A percentile compares a stretch with the other conserved stretches of the same genome.
phyloP scores from a whole-genome alignment of 2,329 filamentous ascomycete genomes.

The Fusarium avenaceum region DNA sequence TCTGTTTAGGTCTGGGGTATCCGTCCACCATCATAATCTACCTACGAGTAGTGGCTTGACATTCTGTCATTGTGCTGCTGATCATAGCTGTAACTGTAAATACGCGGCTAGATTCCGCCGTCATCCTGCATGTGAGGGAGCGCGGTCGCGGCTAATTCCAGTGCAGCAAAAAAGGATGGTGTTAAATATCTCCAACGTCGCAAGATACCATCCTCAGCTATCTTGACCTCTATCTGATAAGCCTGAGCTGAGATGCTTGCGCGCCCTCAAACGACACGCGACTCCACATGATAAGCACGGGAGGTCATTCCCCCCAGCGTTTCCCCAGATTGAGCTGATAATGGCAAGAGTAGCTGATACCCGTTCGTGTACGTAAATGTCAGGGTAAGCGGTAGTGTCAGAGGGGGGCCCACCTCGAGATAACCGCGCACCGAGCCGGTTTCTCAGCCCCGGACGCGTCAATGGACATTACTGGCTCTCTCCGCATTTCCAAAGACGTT shows the following conservation, averaged over 20 bases:
- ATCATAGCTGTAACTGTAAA: neutral
- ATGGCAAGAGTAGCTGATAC: slow-evolving; percentile 18
- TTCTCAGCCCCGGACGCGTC: slow-evolving; percentile 22
- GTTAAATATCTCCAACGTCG: neutral
- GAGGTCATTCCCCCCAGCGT: neutral
- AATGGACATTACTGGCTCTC: slow-evolving; percentile 26
- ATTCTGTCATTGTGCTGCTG: slow-evolving; percentile 22
- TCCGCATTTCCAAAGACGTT: slow-evolving; percentile 1
- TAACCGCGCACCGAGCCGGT: slow-evolving; percentile 41
- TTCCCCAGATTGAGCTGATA: slow-evolving; percentile 27
- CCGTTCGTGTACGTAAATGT: slow-evolving; percentile 25
- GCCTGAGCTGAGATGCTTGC: neutral
- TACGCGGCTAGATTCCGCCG: slow-evolving; percentile 28
- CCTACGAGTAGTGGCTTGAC: slow-evolving; percentile 19
- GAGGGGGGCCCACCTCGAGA: slow-evolving; percentile 26
- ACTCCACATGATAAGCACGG: neutral
- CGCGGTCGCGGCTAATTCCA: slow-evolving; percentile 27
- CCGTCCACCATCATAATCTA: slow-evolving; percentile 1
- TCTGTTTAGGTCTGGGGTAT: slow-evolving; percentile 38
- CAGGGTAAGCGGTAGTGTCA: slow-evolving; percentile 22
- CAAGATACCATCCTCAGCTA: slow-evolving; percentile 5
- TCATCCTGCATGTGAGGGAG: neutral
- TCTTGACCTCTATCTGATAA: slow-evolving; percentile 18
- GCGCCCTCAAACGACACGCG: neutral
- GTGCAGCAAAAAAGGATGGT: neutral